Evolutionary conservation across 495 filamentous ascomycete species (phyloP), one percentile per base, ranked within the genome.

Genomic region (Evernia prunastri): DNA sequence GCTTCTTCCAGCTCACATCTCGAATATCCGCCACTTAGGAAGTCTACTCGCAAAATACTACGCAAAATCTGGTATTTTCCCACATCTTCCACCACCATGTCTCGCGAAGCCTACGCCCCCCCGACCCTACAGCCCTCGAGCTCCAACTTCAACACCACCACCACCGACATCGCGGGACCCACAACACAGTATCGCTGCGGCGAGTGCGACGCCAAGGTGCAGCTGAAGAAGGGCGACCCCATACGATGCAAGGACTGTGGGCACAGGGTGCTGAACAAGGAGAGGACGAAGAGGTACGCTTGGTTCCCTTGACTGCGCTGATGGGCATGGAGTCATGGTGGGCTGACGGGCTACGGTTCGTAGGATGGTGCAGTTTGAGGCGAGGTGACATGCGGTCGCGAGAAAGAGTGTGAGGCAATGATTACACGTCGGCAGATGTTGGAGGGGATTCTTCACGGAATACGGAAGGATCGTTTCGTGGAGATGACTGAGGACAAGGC

Each of bases 351-450:
- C 29, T 18, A 49, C 23, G 7, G 5, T 36, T 59, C 54, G 56
- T 23, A 85, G 86, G 65, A 97, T 98, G 92, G 92, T 98, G 40
- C 94, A 98, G 76, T 98, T 98, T 71, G 92, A 98, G 78, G 95
- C 95, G 58, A 86, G 93, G 70, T 97, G 69, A 77, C 53, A 35
- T 12, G 3, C 43, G 15, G 18, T 10, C 5, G 25, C 13, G 27
- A 6, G 36, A 56, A 20, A 33, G 39, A 4, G 1, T 1, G 12
- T 23, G 43, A 25, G 45, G 25, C n/a, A 9, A 8, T 12, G 36
- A n/a, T 18, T 53, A n/a, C n/a, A n/a, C n/a, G n/a, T n/a, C n/a
- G n/a, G n/a, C n/a, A n/a, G n/a, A n/a, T n/a, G n/a, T n/a, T n/a
- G n/a, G n/a, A n/a, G n/a, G n/a, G n/a, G n/a, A n/a, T n/a, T n/a